phyloP scores from a whole-genome alignment of 2,329 filamentous ascomycete species.

The Botrytis aclada region DNA sequence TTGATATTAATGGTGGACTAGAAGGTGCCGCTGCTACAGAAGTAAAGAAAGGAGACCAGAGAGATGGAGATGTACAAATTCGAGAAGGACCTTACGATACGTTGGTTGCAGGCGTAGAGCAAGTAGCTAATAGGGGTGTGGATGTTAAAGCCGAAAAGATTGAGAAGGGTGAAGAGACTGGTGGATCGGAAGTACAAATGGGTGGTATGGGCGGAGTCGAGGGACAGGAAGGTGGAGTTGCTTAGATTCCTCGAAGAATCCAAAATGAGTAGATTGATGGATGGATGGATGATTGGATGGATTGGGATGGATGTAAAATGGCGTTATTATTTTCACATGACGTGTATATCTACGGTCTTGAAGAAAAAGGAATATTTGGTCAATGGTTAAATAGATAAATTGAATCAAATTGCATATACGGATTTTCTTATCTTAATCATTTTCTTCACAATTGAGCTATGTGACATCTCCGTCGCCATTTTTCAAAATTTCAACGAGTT shows the following conservation, averaged over 20 bases:
- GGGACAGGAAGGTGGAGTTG: conserved; percentile 15
- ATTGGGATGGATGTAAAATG: background rate
- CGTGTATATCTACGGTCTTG: background rate
- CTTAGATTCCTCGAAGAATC: background rate
- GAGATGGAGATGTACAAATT: conserved; percentile 22
- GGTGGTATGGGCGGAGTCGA: conserved; percentile 14
- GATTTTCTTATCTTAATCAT: rapidly evolving
- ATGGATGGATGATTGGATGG: background rate
- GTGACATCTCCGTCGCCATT: background rate
- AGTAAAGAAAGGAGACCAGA: conserved; percentile 11
- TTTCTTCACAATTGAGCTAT: background rate
- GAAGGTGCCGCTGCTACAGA: conserved; percentile 24
- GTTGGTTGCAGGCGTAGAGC: conserved; percentile 25
- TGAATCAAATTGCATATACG: background rate
- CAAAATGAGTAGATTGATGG: background rate
- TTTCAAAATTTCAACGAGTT: background rate
- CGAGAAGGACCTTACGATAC: conserved; percentile 31
- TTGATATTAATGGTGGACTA: conserved; percentile 26
- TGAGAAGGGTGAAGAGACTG: conserved; percentile 28
- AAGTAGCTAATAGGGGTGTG: conserved; percentile 6
- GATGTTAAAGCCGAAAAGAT: conserved; percentile 32
- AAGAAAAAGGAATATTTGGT: background rate
- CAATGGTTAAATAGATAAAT: background rate
- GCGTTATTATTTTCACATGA: background rate
- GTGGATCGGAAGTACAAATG: conserved; percentile 17